These are phyloP conservation scores for Teratosphaeria epicoccoides DNA, from an alignment of 2,329 filamentous ascomycete genomes.

Conservation along the genomic window DNA sequence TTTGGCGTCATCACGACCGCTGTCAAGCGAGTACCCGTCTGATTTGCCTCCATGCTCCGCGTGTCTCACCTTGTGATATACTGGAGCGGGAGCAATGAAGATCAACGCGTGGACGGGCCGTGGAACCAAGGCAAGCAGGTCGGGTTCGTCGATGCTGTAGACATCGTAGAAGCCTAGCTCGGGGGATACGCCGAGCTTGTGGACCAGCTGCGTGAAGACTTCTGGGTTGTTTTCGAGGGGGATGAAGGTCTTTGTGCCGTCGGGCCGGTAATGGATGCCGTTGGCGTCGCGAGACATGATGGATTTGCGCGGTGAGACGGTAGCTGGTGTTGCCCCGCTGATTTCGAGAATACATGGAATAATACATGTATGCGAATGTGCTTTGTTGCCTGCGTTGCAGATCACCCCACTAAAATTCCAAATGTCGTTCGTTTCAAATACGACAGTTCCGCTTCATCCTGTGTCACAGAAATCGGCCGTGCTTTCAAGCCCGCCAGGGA, in stretches of 20 bases:
- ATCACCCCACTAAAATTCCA: no score
- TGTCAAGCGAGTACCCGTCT: neutral
- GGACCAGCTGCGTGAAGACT: slow-evolving; percentile 74
- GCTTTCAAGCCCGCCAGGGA: neutral
- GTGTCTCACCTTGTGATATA: neutral
- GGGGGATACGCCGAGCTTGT: slow-evolving; percentile 72
- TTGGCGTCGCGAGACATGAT: neutral
- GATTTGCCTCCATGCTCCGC: neutral
- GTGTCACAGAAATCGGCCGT: no score
- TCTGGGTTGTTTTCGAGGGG: slow-evolving; percentile 62
- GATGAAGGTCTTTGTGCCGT: neutral
- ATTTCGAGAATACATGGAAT: no score
- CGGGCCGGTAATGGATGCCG: neutral
- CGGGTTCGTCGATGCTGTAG: slow-evolving; percentile 76
- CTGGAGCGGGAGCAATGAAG: slow-evolving; percentile 71
- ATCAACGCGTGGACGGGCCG: slow-evolving; percentile 80
- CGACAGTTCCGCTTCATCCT: neutral
- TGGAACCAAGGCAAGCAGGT: slow-evolving; percentile 75
- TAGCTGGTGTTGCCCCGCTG: no score
- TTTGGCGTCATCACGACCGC: neutral
- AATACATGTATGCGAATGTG: no score
- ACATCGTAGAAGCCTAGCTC: slow-evolving; percentile 77
- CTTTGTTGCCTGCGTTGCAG: no score
- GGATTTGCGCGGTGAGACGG: neutral
- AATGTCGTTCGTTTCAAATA: neutral